Evolutionary conservation across 139 green algal genomes (phyloP).

Genomic region (Chlorella sp.): DNA sequence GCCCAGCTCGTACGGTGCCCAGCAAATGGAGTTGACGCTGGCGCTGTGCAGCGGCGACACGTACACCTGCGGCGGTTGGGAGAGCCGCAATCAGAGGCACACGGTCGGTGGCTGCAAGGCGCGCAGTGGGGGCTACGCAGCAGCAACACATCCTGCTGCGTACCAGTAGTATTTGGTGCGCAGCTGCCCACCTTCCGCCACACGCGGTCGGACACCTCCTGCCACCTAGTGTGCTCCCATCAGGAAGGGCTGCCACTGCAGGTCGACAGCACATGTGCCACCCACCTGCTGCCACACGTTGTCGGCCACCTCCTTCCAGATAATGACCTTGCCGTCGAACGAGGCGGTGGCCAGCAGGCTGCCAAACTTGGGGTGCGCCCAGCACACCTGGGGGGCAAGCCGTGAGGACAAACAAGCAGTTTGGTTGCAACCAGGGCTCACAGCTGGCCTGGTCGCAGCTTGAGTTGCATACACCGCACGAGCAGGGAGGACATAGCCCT

Average conservation of each 20-base stretch:
- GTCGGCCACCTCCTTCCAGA: constrained; percentile 91
- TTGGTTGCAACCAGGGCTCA: no score
- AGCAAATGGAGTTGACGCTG: constrained; percentile 95
- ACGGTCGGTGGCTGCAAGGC: no score
- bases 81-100: no score
- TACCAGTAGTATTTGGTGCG: no score
- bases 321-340: constrained; percentile 94
- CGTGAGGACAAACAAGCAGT: no score
- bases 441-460: no score
- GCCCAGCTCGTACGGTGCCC: constrained; percentile 94
- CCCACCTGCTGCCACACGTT: constrained; percentile 78
- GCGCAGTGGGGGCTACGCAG: constrained; percentile 73
- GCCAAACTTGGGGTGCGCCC: constrained; percentile 97
- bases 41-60: constrained; percentile 63
- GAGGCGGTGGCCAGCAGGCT: constrained; percentile 83
- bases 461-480: no score
- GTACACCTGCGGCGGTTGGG: constrained; percentile 53
- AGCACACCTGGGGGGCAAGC: constrained; percentile 54
- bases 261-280: no score
- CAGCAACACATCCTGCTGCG: neutral
- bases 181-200: constrained; percentile 72
- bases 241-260: no score
- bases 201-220: constrained; percentile 76
- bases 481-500: no score
- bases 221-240: no score